Evolutionary conservation across 192 early-diverging fungal genomes (phyloP), one percentile per base, ranked within the genome.

Genomic region (Backusella tuberculispora): DNA sequence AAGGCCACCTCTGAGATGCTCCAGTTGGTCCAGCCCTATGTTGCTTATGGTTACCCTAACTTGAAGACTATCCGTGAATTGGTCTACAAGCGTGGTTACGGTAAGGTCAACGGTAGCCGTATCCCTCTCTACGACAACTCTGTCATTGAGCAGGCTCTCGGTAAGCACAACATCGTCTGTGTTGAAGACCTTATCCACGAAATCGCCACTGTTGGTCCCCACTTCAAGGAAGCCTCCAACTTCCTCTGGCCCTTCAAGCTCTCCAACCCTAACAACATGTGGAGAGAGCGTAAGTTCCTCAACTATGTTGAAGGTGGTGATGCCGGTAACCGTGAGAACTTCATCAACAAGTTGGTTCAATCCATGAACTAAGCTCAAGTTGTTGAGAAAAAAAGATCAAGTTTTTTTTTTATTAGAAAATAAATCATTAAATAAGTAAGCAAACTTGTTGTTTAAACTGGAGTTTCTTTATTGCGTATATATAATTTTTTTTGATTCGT

Each of bases 171-270:
- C 81, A 94, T 99, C 89, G 92, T 97, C 86, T 99, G 96, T 82
- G 83, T 98, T 66, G 98, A 99, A 89, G 98, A 99, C 78, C 83
- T 99, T 60, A 92, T 99, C 80, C 96, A 99, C 92, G 97, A 98
- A 89, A 97, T 99, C 88, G 93, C 86, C 91, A 99, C 97, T 47
- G 96, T 97, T 80, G 97, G 97, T 50, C 95, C 96, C 80, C 89
- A 98, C 93, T 93, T 93, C 86, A 92, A 91, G 85, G 86, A 90
- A 80, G 98, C 93, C 87, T 96, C 94, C 89, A 95, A 93, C 91
- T 99, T 99, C 92, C 88, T 99, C 83, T 99, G 98, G 98, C 92
- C 98, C 79, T 98, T 99, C 91, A 95, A 96, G 89, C 90, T 99
- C 78, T 96, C 95, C 78, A 98, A 97, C 94, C 96, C 97, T 80